Conservation (phyloP, 139 green algal genomes). For the Desmodesmus armatus region DNA sequence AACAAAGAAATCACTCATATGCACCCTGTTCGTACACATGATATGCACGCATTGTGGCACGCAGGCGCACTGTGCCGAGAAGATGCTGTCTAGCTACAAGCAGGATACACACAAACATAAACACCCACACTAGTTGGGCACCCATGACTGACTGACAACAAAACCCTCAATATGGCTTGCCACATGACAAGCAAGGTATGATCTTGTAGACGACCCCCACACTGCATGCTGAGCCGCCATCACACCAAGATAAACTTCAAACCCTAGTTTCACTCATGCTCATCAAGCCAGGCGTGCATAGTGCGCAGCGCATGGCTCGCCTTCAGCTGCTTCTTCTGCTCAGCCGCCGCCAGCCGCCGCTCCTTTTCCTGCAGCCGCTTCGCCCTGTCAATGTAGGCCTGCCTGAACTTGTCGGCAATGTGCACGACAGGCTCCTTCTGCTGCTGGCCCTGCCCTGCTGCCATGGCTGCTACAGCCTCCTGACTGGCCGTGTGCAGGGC, state of each 20-base stretch:
- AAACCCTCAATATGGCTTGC: background rate
- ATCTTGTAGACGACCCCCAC: too few relatives aligned
- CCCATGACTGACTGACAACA: too few relatives aligned
- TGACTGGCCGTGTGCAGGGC: background rate
- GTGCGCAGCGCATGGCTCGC: constrained; percentile 34
- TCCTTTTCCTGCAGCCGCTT: constrained; percentile 6
- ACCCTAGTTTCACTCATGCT: constrained; percentile 22
- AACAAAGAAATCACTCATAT: too few relatives aligned
- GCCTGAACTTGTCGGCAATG: constrained; percentile 36
- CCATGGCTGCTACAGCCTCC: background rate
- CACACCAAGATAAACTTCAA: too few relatives aligned
- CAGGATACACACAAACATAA: too few relatives aligned
- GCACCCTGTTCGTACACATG: too few relatives aligned
- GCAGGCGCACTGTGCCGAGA: too few relatives aligned
- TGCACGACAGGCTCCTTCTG: background rate
- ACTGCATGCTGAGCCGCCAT: too few relatives aligned
- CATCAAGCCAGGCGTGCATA: constrained; percentile 32
- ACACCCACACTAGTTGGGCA: too few relatives aligned
- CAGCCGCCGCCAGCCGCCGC: background rate
- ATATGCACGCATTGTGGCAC: too few relatives aligned
- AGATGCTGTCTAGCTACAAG: too few relatives aligned
- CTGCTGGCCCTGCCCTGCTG: constrained; percentile 12
- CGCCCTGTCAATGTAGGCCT: constrained; percentile 18
- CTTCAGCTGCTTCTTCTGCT: constrained; percentile 20
- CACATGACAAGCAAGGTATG: background rate